Conservation (phyloP, 345 rosid species). For the Corchorus olitorius region DNA sequence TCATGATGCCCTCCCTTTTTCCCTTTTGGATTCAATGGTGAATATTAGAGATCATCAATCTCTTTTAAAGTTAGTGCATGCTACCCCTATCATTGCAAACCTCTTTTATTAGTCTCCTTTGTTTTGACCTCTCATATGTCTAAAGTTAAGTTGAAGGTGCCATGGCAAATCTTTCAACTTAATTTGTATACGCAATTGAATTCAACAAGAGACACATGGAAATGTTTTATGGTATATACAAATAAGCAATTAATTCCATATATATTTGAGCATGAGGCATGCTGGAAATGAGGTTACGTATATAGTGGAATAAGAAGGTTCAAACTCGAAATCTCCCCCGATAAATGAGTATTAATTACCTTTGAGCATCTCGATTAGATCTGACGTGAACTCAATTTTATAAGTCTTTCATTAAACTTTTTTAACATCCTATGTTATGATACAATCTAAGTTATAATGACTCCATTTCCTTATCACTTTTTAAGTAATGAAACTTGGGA, state of each 20-base stretch:
- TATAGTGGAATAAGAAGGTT: no score
- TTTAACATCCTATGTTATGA: no score
- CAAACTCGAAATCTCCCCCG: no score
- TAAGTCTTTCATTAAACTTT: no score
- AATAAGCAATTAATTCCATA: no score
- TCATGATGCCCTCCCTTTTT: background rate
- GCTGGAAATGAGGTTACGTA: no score
- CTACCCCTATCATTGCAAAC: background rate
- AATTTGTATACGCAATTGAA: background rate
- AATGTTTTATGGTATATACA: background rate
- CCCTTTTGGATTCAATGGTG: conserved; percentile 27
- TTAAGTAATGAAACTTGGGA: background rate
- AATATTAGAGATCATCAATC: conserved; percentile 20
- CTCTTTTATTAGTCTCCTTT: background rate
- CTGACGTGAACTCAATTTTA: no score
- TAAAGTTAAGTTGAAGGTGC: background rate
- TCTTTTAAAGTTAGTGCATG: background rate
- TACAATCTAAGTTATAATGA: no score
- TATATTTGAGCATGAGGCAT: no score
- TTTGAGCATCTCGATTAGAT: no score
- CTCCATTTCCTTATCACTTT: background rate
- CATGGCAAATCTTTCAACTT: background rate
- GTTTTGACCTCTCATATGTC: background rate
- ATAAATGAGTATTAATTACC: no score
- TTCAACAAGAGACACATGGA: background rate